Evolutionary conservation across 2,329 filamentous ascomycete genomes (phyloP).

Genomic region (Alternaria sp.): DNA sequence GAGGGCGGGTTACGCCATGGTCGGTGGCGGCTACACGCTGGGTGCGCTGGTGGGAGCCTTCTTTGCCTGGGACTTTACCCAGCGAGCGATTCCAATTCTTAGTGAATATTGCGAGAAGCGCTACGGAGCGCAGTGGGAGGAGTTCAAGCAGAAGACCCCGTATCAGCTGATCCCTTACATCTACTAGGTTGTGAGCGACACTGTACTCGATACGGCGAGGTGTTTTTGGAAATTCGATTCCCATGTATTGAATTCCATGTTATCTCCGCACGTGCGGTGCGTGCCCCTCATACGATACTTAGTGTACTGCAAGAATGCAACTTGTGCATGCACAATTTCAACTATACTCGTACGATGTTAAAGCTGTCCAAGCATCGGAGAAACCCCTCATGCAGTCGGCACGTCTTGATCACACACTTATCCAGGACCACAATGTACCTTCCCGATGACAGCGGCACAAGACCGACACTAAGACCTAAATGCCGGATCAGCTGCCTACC

Average conservation of each 20-base stretch:
- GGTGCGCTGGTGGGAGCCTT: conserved; percentile 53
- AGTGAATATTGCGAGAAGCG: conserved; percentile 58
- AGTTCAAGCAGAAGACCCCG: conserved; percentile 53
- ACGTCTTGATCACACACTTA: conserved; percentile 9
- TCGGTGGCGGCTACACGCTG: conserved; percentile 57
- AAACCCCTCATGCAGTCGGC: conserved; percentile 7
- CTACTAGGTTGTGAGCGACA: conserved; percentile 27
- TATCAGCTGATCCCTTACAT: conserved; percentile 47
- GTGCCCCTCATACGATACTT: neutral
- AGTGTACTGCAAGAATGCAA: neutral
- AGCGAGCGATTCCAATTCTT: conserved; percentile 56
- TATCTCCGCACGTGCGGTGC: neutral
- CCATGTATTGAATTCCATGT: conserved; percentile 2
- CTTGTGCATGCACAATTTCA: conserved; percentile 5
- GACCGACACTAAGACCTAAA: conserved; percentile 18
- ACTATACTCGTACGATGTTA: neutral
- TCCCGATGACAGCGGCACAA: conserved; percentile 9
- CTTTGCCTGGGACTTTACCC: conserved; percentile 57
- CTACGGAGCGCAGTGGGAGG: conserved; percentile 53
- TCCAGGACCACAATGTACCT: conserved; percentile 2
- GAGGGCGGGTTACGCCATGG: conserved; percentile 60
- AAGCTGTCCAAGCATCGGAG: neutral
- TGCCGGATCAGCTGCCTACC: conserved; percentile 17
- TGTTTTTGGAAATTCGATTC: neutral
- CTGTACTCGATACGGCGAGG: neutral